Evolutionary conservation across 2,329 filamentous ascomycete species (phyloP).

Genomic region (Purpureocillium takamizusanense): DNA sequence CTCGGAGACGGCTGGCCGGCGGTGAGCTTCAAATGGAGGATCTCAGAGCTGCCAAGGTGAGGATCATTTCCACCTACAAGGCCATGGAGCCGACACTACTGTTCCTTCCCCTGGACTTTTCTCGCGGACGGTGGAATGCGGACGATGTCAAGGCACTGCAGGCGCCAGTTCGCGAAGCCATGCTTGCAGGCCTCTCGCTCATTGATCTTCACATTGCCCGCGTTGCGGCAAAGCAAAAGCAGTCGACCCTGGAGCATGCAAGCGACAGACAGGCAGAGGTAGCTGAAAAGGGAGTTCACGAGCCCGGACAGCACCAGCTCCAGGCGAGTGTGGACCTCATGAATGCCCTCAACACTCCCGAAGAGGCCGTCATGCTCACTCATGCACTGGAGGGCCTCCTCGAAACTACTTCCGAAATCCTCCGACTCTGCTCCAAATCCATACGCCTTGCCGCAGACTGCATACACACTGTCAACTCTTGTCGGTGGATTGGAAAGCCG

Average conservation of each 20-base stretch:
- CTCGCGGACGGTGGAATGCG: constrained; percentile 33
- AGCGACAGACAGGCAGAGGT: background rate
- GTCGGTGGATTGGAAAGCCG: constrained; percentile 18
- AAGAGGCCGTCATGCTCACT: constrained; percentile 19
- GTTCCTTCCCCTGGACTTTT: constrained; percentile 38
- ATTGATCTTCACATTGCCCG: constrained; percentile 33
- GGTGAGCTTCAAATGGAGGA: constrained; percentile 15
- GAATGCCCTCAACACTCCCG: constrained; percentile 26
- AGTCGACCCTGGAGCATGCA: constrained; percentile 1
- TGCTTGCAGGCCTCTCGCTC: constrained; percentile 23
- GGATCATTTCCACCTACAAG: constrained; percentile 26
- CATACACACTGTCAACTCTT: constrained; percentile 17
- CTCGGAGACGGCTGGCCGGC: constrained; percentile 11
- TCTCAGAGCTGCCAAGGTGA: constrained; percentile 15
- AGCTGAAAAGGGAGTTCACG: constrained; percentile 6
- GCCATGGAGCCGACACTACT: constrained; percentile 26
- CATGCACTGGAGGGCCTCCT: constrained; percentile 23
- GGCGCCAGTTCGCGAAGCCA: constrained; percentile 23
- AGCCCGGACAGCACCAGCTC: constrained; percentile 15
- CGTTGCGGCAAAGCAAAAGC: constrained; percentile 12
- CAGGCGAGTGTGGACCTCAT: constrained; percentile 23
- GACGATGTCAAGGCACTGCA: constrained; percentile 30
- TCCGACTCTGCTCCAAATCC: constrained; percentile 13
- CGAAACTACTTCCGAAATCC: constrained; percentile 16
- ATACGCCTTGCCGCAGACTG: constrained; percentile 13